Conservation (phyloP, 116 monocot species). For the Phalaenopsis hybrid region DNA sequence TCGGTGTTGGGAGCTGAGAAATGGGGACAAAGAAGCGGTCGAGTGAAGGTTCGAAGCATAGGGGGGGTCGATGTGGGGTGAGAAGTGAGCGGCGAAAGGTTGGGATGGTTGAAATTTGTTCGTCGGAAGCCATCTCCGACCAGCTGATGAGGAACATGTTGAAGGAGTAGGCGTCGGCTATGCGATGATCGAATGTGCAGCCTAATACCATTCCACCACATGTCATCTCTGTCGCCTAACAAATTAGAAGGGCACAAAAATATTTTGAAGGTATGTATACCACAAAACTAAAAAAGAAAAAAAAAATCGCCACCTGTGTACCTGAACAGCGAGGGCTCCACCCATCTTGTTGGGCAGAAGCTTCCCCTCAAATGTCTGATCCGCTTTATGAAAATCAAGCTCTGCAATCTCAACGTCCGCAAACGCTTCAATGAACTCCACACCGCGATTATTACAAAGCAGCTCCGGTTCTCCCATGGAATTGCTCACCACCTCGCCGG, state of each 20-base stretch:
- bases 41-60: not conserved
- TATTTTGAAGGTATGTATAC: too few relatives aligned
- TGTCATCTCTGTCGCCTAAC: constrained; percentile 33
- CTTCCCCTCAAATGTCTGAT: constrained; percentile 40
- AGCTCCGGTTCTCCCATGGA: constrained; percentile 58
- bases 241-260: too few relatives aligned
- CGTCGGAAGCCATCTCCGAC: constrained; percentile 16
- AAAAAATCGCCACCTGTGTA: not conserved
- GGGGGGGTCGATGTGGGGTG: constrained; percentile 5
- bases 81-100: constrained; percentile 39
- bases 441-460: constrained; percentile 67
- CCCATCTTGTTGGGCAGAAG: constrained; percentile 45
- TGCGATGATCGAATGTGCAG: constrained; percentile 46
- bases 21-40: constrained; percentile 27
- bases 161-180: constrained; percentile 49
- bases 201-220: constrained; percentile 44
- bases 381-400: constrained; percentile 32
- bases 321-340: constrained; percentile 37
- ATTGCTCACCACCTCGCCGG: constrained; percentile 53
- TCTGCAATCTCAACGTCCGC: constrained; percentile 39
- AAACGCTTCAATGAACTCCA: constrained; percentile 45
- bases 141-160: constrained; percentile 52
- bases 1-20: constrained; percentile 2
- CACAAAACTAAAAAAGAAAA: too few relatives aligned
- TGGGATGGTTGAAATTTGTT: constrained; percentile 11